A percentile compares a stretch with the other conserved stretches of the same genome.
Evolutionary conservation across 805 yeast species (phyloP).

Genomic region (Cyberlindnera xishuangbannaensis): DNA sequence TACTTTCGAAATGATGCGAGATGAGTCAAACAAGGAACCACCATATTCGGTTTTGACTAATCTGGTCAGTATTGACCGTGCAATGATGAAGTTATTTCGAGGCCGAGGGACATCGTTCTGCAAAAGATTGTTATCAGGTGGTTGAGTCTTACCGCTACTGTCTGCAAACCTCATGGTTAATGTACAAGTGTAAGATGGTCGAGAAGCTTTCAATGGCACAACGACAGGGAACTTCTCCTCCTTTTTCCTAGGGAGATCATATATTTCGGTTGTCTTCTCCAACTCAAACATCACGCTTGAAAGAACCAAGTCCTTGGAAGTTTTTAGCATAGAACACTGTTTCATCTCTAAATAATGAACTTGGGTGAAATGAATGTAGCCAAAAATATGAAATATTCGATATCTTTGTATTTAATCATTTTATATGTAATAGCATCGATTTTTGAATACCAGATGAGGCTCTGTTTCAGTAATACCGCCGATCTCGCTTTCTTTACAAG

Average conservation of each 20-base stretch:
- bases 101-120: constrained; percentile 10
- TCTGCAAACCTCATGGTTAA: constrained; percentile 1
- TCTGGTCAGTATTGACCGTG: constrained; percentile 13
- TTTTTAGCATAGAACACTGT: not conserved
- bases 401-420: too few relatives aligned
- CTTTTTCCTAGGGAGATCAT: not conserved
- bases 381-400: too few relatives aligned
- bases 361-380: too few relatives aligned
- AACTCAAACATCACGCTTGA: constrained; percentile 2
- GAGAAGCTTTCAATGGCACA: constrained; percentile 1
- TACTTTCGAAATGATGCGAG: constrained; percentile 13
- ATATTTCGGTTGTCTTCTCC: not conserved
- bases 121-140: not conserved
- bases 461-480: too few relatives aligned
- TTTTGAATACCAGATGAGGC: too few relatives aligned
- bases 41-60: constrained; percentile 1
- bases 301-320: not conserved
- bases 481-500: too few relatives aligned
- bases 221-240: constrained; percentile 3
- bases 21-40: constrained; percentile 7
- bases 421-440: too few relatives aligned
- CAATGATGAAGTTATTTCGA: constrained; percentile 19
- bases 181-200: not conserved
- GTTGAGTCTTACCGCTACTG: not conserved
- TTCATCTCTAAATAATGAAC: too few relatives aligned